Conservation (phyloP, 768 basidiomycete genomes). For the Collybia mongolica region DNA sequence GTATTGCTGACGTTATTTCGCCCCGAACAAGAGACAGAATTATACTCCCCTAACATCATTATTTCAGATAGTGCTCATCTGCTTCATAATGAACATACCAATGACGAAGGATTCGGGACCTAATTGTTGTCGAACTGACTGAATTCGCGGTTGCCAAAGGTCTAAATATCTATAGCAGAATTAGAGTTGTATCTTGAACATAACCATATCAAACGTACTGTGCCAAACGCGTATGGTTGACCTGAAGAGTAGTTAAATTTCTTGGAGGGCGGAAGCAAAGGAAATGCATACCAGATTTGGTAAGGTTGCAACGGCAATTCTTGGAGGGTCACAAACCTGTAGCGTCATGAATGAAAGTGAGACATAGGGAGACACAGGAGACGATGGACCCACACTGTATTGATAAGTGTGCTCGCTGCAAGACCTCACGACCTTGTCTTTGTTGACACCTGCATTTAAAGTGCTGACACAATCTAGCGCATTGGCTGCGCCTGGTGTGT, state of each 20-base stretch:
- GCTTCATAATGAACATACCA: constrained; percentile 24
- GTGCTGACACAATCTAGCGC: constrained; percentile 49
- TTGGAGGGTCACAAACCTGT: constrained; percentile 40
- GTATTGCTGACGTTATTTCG: constrained; percentile 50
- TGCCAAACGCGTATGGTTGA: constrained; percentile 52
- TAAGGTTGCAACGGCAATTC: constrained; percentile 45
- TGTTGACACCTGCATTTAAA: constrained; percentile 43
- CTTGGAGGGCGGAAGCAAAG: not conserved
- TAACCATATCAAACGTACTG: constrained; percentile 26
- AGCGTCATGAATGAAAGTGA: not conserved
- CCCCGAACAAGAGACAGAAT: constrained; percentile 54
- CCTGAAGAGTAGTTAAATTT: constrained; percentile 25
- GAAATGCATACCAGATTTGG: constrained; percentile 39
- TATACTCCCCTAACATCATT: constrained; percentile 44
- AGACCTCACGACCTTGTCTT: constrained; percentile 36
- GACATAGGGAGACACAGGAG: not conserved
- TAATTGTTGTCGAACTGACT: constrained; percentile 42
- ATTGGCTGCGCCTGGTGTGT: constrained; percentile 38
- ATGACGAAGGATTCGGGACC: constrained; percentile 49
- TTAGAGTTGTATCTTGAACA: not conserved
- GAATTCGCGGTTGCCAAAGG: constrained; percentile 53
- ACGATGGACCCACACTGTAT: constrained; percentile 39
- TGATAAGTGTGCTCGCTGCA: constrained; percentile 58
- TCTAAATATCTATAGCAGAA: constrained; percentile 43
- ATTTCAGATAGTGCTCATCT: not conserved